These are phyloP conservation scores for Fusarium miscanthi DNA, from an alignment of 2,329 filamentous ascomycete species.

Conservation along the genomic window DNA sequence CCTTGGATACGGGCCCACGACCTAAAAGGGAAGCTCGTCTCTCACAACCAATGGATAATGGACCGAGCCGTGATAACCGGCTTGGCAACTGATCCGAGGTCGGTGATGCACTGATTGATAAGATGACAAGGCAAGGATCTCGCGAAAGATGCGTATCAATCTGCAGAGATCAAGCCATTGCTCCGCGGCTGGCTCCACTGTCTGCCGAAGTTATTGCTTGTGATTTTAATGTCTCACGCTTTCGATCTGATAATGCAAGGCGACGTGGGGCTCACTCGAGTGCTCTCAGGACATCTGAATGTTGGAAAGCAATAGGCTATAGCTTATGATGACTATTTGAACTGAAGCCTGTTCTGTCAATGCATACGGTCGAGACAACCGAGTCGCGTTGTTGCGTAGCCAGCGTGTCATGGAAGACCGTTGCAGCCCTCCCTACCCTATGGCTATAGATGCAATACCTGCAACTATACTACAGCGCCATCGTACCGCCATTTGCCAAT, in stretches of 20 bases:
- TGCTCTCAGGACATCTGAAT: rapidly evolving
- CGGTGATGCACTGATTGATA: constrained; percentile 31
- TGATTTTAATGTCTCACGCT: neutral
- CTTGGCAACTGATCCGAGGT: constrained; percentile 26
- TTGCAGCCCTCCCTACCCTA: neutral
- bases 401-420: neutral
- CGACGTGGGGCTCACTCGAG: rapidly evolving
- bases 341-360: rapidly evolving
- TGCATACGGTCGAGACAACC: rapidly evolving
- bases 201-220: neutral
- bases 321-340: rapidly evolving
- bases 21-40: constrained; percentile 9
- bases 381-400: neutral
- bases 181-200: neutral
- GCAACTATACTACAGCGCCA: neutral
- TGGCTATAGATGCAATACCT: neutral
- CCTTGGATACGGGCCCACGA: neutral
- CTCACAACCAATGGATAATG: neutral
- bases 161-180: constrained; percentile 2
- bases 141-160: neutral
- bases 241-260: neutral
- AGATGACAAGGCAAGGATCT: constrained; percentile 9
- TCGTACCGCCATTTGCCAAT: neutral
- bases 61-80: constrained; percentile 16
- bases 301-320: rapidly evolving